Conservation (phyloP, 225 moss, liverwort and hornwort genomes). For the Sphagnum contortum region DNA sequence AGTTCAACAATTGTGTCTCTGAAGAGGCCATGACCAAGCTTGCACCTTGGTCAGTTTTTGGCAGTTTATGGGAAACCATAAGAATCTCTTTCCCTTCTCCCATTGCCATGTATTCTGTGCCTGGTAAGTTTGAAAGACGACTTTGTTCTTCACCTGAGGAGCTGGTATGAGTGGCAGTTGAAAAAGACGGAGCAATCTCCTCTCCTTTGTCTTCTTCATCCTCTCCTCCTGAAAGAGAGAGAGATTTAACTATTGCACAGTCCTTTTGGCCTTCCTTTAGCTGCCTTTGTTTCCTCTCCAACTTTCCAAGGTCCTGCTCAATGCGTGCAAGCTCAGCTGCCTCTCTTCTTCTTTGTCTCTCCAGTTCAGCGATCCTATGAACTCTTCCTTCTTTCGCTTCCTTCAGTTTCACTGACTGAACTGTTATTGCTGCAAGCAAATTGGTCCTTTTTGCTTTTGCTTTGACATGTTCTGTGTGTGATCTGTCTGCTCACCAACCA, state of each 20-base stretch:
- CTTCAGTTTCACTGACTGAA: slow-evolving; percentile 59
- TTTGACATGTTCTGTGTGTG: slow-evolving; percentile 42
- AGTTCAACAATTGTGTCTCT: slow-evolving; percentile 25
- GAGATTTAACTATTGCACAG: slow-evolving; percentile 13
- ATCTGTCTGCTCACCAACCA: slow-evolving; percentile 28
- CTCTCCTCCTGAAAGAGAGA: slow-evolving; percentile 51
- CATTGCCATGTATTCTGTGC: slow-evolving; percentile 26
- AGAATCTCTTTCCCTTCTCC: slow-evolving; percentile 87
- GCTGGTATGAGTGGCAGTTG: slow-evolving; percentile 28
- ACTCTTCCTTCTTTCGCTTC: slow-evolving; percentile 54
- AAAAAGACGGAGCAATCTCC: slow-evolving; percentile 28
- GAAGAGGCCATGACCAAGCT: slow-evolving; percentile 36
- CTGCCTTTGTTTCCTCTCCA: slow-evolving; percentile 61
- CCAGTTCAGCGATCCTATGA: slow-evolving; percentile 56
- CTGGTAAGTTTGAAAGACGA: slow-evolving; percentile 10
- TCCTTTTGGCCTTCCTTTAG: slow-evolving; percentile 41
- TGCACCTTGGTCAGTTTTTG: slow-evolving; percentile 85
- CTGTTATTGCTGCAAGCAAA: slow-evolving; percentile 37
- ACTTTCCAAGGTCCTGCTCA: slow-evolving; percentile 62
- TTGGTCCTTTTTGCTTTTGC: slow-evolving; percentile 59
- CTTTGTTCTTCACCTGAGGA: slow-evolving; percentile 56
- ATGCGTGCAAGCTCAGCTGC: slow-evolving; percentile 56
- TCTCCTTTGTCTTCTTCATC: slow-evolving; percentile 15
- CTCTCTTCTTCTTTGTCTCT: slow-evolving; percentile 58
- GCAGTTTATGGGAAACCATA: slow-evolving; percentile 85